Conservation (phyloP, 148 eudicot species). For the Vaccinium myrtillus region DNA sequence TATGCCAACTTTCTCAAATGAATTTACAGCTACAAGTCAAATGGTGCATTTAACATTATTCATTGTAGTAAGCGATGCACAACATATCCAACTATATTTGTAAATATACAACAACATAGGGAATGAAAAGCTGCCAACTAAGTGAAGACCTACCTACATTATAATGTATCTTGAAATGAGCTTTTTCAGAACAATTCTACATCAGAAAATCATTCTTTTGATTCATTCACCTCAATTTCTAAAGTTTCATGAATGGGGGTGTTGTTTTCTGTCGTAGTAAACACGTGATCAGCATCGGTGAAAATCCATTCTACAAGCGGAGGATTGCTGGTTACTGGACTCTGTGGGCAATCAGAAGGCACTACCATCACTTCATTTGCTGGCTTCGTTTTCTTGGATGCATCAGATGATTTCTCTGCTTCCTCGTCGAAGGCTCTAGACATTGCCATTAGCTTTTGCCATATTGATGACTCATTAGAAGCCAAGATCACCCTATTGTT, state of each 20-base stretch:
- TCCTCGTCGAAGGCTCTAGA: conserved; percentile 26
- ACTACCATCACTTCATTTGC: neutral
- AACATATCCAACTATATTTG: too few relatives aligned
- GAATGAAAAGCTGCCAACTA: too few relatives aligned
- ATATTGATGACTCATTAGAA: conserved; percentile 21
- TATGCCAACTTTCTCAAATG: too few relatives aligned
- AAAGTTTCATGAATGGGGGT: conserved; percentile 20
- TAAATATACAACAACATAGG: too few relatives aligned
- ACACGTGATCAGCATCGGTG: conserved; percentile 21
- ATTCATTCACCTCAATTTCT: neutral
- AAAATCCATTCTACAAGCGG: conserved; percentile 9
- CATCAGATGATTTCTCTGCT: conserved; percentile 13
- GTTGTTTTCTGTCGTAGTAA: conserved; percentile 22
- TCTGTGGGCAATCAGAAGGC: neutral
- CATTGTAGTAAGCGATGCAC: too few relatives aligned
- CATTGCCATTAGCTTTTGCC: conserved; percentile 23
- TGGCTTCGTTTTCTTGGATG: neutral
- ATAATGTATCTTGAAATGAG: too few relatives aligned
- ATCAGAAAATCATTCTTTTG: too few relatives aligned
- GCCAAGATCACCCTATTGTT: conserved; percentile 24
- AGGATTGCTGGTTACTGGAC: conserved; percentile 18
- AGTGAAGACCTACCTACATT: too few relatives aligned
- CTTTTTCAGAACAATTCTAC: too few relatives aligned
- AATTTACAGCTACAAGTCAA: too few relatives aligned
- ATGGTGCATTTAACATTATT: too few relatives aligned